Evolutionary conservation across 2,329 filamentous ascomycete genomes (phyloP), one percentile per base, ranked within the genome.

Genomic region (Lasiodiplodia citricola): DNA sequence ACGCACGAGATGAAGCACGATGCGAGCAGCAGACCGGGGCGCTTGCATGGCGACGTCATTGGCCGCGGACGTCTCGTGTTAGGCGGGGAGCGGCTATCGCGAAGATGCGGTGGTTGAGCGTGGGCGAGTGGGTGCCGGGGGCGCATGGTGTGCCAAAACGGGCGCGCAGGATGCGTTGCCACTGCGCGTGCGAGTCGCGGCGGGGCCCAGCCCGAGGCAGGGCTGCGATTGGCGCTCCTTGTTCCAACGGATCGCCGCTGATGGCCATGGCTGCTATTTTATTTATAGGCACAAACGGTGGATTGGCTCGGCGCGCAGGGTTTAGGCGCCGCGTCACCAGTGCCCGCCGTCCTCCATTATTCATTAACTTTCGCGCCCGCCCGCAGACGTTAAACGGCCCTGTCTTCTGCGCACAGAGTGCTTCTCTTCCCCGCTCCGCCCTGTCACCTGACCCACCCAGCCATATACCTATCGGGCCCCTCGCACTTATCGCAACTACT

Each of bases 291-390:
- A 64, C 60, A 38, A 31, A 14, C 25, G 23, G 28, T 16, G 41
- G 60, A 64, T 52, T 64, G 60, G 60, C 60, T 64, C 60, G 60
- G 60, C 60, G 60, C 28, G 47, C 60, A 64, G 60, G 60, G 28
- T 51, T 66, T 66, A 66, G 37, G 52, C 63, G 63, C 63, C 63
- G 63, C 63, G 63, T 66, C 63, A 66, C 63, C 60, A 64, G 56
- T 31, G 60, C 31, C n/a, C 35, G n/a, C 28, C 58, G 16, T 10
- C 60, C 63, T 66, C 63, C 63, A 66, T 66, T 66, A 66, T 66
- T 66, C 63, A 66, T 66, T 66, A 66, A 64, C 60, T 52, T 52
- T 52, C 28, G 60, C 47, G 44, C 60, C 60, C 60, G 60, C 60
- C 60, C 44, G 28, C n/a, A 11, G 38, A 44, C 25, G n/a, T 41